A percentile compares a stretch with the other conserved stretches of the same genome.
Evolutionary conservation across 2,329 filamentous ascomycete genomes (phyloP).

Genomic region (Leptographium lundbergii): DNA sequence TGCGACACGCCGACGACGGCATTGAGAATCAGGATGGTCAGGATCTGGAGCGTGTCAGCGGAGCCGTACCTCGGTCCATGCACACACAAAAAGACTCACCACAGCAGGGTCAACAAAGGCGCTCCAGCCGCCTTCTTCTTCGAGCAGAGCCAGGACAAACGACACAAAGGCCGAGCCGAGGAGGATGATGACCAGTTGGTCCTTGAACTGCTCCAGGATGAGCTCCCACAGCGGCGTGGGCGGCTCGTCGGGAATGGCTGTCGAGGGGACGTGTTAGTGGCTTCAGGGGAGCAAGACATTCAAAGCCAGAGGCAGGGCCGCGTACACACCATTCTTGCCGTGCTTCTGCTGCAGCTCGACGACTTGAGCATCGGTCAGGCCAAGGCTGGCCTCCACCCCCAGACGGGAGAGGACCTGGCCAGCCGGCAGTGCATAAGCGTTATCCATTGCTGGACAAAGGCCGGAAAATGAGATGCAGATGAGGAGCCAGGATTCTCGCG

Average conservation of each 20-base stretch:
- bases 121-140: constrained; percentile 87
- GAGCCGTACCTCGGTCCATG: background rate
- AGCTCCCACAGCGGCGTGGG: constrained; percentile 94
- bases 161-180: constrained; percentile 87
- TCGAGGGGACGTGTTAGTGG: background rate
- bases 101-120: constrained; percentile 94
- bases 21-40: constrained; percentile 94
- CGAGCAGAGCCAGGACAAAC: constrained; percentile 84
- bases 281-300: too few relatives aligned
- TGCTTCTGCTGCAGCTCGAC: constrained; percentile 41
- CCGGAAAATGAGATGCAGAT: background rate
- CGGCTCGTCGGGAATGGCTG: constrained; percentile 68
- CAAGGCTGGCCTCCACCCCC: constrained; percentile 38
- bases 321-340: constrained; percentile 50
- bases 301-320: background rate
- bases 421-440: constrained; percentile 46
- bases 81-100: constrained; percentile 42
- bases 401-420: constrained; percentile 47
- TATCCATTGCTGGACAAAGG: constrained; percentile 37
- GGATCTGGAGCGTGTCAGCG: constrained; percentile 47
- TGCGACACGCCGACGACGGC: constrained; percentile 95
- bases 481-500: background rate
- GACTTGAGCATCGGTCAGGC: constrained; percentile 49
- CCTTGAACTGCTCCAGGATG: constrained; percentile 97
- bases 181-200: constrained; percentile 92